A percentile compares a stretch with the other conserved stretches of the same genome.
Evolutionary conservation across 2,329 filamentous ascomycete species (phyloP).

Genomic region (Emericellopsis atlantica): DNA sequence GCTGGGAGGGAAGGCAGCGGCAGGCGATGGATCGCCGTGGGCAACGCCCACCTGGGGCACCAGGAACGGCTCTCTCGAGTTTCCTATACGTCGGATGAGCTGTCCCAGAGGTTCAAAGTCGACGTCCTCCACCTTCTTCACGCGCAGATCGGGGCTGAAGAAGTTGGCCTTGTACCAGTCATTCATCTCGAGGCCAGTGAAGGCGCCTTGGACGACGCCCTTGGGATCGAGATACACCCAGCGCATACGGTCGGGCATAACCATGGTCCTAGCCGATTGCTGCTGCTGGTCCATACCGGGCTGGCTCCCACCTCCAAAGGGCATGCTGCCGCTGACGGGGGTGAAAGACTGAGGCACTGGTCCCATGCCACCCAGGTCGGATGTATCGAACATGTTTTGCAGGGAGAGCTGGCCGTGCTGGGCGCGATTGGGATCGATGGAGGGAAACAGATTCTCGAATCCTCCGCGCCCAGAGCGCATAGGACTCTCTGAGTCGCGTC

Average conservation of each 20-base stretch:
- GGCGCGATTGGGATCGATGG: conserved; percentile 17
- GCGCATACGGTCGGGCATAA: conserved; percentile 97
- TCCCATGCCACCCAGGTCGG: conserved; percentile 18
- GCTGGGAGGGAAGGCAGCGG: conserved; percentile 35
- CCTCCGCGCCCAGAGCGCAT: conserved; percentile 39
- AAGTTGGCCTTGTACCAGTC: conserved; percentile 99
- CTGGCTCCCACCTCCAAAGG: conserved; percentile 21
- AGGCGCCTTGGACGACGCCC: conserved; percentile 83
- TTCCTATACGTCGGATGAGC: conserved; percentile 88
- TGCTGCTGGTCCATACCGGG: conserved; percentile 36
- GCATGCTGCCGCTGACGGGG: conserved; percentile 15
- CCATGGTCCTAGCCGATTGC: conserved; percentile 71
- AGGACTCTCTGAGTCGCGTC: conserved; percentile 47
- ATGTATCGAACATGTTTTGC: conserved; percentile 24
- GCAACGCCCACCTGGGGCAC: conserved; percentile 94
- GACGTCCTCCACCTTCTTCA: conserved; percentile 85
- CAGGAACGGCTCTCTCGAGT: conserved; percentile 92
- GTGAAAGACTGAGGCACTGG: conserved; percentile 20
- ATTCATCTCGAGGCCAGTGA: conserved; percentile 96
- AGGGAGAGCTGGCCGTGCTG: conserved; percentile 9
- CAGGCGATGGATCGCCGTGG: conserved; percentile 59
- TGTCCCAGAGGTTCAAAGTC: conserved; percentile 95
- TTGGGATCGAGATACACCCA: conserved; percentile 98
- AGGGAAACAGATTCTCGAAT: conserved; percentile 42
- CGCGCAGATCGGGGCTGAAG: conserved; percentile 86